Percentiles rank a stretch among this genome's conserved stretches.
phyloP scores from a whole-genome alignment of 1,139 yeast species.

The Saccharomyces hybrid region DNA sequence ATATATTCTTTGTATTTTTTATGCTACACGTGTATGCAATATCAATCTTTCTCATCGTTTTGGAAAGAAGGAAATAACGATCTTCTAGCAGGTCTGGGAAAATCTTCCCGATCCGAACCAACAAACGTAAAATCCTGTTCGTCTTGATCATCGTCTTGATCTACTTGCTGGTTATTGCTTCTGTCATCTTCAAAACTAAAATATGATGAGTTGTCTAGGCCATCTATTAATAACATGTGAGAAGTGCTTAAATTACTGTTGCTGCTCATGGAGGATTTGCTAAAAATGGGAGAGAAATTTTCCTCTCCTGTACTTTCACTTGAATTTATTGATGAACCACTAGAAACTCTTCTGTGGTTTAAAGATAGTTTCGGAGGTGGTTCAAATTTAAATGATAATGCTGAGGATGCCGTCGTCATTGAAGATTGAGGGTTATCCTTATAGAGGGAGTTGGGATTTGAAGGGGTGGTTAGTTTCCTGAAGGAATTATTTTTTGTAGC shows the following conservation, averaged over 20 bases:
- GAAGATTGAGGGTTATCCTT: background rate
- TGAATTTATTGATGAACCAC: constrained; percentile 11
- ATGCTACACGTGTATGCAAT: background rate
- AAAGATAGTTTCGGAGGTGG: constrained; percentile 24
- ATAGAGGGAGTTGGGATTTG: constrained; percentile 2
- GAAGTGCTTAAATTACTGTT: constrained; percentile 11
- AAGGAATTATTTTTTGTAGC: constrained; percentile 33
- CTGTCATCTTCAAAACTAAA: constrained; percentile 18
- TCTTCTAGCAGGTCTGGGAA: constrained; percentile 10
- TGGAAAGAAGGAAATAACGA: constrained; percentile 10
- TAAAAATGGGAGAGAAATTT: constrained; percentile 9
- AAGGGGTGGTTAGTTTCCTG: constrained; percentile 18
- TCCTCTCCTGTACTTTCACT: constrained; percentile 4
- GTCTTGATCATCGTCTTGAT: too few relatives aligned
- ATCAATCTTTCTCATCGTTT: constrained; percentile 9
- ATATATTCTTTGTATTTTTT: background rate
- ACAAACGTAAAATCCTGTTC: background rate
- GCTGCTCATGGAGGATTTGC: constrained; percentile 9
- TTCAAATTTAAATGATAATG: constrained; percentile 14
- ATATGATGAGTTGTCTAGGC: constrained; percentile 12
- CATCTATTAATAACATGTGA: constrained; percentile 14
- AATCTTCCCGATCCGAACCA: background rate
- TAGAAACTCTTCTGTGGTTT: background rate
- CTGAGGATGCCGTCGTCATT: constrained; percentile 5
- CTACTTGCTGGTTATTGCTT: constrained; percentile 6